Evolutionary conservation across 2,329 filamentous ascomycete species (phyloP).

Genomic region (Boeremia exigua): DNA sequence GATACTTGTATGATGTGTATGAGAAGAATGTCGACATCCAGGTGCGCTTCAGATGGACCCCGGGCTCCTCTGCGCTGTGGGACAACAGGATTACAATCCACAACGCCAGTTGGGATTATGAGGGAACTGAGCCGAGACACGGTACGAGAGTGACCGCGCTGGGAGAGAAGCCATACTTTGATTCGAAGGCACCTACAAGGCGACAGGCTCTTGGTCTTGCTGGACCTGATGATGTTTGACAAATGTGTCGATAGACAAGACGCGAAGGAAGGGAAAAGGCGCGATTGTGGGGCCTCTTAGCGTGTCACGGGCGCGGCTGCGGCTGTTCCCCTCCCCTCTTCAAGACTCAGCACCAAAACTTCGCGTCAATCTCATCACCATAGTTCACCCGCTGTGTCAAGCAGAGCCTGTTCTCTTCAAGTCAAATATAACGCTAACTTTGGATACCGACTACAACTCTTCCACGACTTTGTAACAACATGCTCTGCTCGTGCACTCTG

Average conservation of each 20-base stretch:
- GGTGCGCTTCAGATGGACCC: slow-evolving; percentile 73
- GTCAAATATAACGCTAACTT: no score
- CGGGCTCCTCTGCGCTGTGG: slow-evolving; percentile 71
- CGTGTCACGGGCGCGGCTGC: not conserved
- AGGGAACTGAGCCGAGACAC: slow-evolving; percentile 69
- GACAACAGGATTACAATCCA: slow-evolving; percentile 78
- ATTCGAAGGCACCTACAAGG: slow-evolving; percentile 68
- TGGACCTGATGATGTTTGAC: slow-evolving; percentile 61
- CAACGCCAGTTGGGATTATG: slow-evolving; percentile 77
- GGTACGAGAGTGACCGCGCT: slow-evolving; percentile 74
- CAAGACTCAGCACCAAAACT: not conserved
- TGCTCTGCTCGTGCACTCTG: not conserved
- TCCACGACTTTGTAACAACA: not conserved
- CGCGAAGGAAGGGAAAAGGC: slow-evolving; percentile 6
- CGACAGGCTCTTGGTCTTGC: slow-evolving; percentile 70
- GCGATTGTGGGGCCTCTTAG: slow-evolving; percentile 1
- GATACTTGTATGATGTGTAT: slow-evolving; percentile 71
- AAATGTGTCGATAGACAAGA: slow-evolving; percentile 2
- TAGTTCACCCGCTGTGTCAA: not conserved
- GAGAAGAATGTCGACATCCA: slow-evolving; percentile 75
- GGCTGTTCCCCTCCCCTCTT: slow-evolving; percentile 5
- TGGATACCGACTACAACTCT: not conserved
- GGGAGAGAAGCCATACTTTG: slow-evolving; percentile 74
- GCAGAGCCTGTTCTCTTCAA: not conserved
- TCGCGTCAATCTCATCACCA: not conserved